phyloP scores from a whole-genome alignment of 176 grass and related monocot species.

The Triticum urartu region DNA sequence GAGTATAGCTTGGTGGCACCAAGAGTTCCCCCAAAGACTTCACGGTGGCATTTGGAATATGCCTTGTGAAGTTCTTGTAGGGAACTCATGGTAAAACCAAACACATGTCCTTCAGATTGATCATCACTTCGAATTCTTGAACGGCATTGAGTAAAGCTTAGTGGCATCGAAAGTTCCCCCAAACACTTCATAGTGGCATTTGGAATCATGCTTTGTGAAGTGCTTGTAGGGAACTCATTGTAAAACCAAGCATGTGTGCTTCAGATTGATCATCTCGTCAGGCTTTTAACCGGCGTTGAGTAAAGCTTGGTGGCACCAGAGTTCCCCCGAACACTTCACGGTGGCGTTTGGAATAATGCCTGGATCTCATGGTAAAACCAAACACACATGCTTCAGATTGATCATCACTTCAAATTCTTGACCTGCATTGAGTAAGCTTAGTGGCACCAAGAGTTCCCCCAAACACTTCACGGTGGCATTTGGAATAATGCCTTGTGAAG shows the following conservation, averaged over 20 bases:
- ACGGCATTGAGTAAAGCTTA: not conserved
- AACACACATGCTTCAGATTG: not conserved
- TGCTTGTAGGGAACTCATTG: slow-evolving; percentile 44
- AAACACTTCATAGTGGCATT: slow-evolving; percentile 52
- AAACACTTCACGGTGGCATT: slow-evolving; percentile 51
- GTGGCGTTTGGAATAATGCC: not conserved
- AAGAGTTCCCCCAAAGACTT: slow-evolving; percentile 65
- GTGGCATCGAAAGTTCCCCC: slow-evolving; percentile 48
- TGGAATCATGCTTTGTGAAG: not conserved
- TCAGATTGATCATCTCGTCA: not conserved
- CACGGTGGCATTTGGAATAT: not conserved
- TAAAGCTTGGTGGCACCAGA: not conserved
- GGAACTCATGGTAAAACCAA: slow-evolving; percentile 40
- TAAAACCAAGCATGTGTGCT: slow-evolving; percentile 14
- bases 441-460: slow-evolving; percentile 30
- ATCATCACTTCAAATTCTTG: not conserved
- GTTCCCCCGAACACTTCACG: not conserved
- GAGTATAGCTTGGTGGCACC: not conserved
- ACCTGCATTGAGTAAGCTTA: not conserved
- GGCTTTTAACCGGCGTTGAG: not conserved
- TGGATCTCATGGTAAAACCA: not conserved
- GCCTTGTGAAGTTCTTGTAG: slow-evolving; percentile 38
- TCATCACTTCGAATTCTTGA: not conserved
- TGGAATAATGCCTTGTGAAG: slow-evolving; percentile 20
- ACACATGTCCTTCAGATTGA: not conserved